These are phyloP conservation scores for Calonectria pteridis DNA, from an alignment of 2,329 filamentous ascomycete species.

Conservation along the genomic window DNA sequence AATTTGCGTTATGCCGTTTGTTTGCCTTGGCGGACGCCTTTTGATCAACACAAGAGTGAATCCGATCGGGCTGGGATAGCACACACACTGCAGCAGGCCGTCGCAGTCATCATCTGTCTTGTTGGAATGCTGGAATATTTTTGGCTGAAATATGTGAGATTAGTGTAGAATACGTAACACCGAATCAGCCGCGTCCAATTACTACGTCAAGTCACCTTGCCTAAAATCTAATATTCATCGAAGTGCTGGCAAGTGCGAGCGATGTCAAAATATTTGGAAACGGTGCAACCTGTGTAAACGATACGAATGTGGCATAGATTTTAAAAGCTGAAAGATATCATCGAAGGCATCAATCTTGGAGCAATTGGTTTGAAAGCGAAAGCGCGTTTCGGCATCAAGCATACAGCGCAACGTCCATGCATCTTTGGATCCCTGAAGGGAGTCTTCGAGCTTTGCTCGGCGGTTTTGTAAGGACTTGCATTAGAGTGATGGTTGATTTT, in stretches of 20 bases:
- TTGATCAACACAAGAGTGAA: too few species aligned
- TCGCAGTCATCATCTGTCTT: too few species aligned
- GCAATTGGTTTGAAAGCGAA: background rate
- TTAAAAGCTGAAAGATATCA: background rate
- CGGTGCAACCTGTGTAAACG: background rate
- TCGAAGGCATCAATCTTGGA: background rate
- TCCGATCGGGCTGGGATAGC: too few species aligned
- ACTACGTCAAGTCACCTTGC: too few species aligned
- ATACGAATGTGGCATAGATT: background rate
- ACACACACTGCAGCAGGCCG: too few species aligned
- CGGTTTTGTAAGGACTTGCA: background rate
- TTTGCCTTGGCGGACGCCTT: too few species aligned
- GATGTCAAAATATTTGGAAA: too few species aligned
- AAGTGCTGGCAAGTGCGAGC: background rate
- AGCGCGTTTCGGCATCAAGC: background rate
- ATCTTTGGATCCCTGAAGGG: background rate
- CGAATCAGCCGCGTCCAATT: too few species aligned
- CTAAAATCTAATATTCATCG: background rate
- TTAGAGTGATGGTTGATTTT: background rate
- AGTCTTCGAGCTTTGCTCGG: background rate
- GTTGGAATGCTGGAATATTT: too few species aligned
- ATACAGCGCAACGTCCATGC: background rate
- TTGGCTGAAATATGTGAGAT: too few species aligned
- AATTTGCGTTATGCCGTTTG: too few species aligned
- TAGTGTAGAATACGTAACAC: too few species aligned